Percentiles rank a stretch among this genome's conserved stretches.
These are phyloP conservation scores for Bruguiera hainesii DNA, from an alignment of 441 rosid genomes.

Conservation along the genomic window DNA sequence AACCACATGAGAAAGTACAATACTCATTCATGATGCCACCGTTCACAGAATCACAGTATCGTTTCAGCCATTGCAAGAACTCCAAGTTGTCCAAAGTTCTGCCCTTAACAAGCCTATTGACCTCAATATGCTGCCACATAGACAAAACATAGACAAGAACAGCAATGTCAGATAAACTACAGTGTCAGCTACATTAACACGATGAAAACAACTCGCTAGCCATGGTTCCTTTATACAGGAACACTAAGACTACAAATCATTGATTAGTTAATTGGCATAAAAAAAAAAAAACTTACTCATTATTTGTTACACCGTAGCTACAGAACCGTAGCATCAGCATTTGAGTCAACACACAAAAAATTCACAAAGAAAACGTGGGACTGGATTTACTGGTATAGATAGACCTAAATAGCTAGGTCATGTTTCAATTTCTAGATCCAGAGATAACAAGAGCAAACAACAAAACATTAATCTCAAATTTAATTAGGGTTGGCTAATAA, in stretches of 20 bases:
- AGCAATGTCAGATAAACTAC: constrained; percentile 5
- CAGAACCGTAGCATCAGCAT: not conserved
- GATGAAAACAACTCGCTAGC: not conserved
- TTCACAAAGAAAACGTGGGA: not conserved
- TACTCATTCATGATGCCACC: constrained; percentile 99
- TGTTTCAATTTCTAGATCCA: not conserved
- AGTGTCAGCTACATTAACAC: not conserved
- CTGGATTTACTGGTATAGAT: not conserved
- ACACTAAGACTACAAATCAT: not conserved
- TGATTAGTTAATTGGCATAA: constrained; percentile 5
- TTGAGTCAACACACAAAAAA: not conserved
- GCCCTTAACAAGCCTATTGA: constrained; percentile 89
- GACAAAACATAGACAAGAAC: constrained; percentile 14
- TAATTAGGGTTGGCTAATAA: not conserved
- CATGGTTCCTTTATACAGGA: not conserved
- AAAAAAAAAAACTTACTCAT: constrained; percentile 9
- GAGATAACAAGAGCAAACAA: not conserved
- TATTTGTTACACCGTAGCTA: not conserved
- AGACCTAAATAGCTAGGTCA: not conserved
- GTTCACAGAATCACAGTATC: constrained; percentile 92
- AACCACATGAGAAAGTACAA: constrained; percentile 14
- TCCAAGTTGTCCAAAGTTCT: constrained; percentile 97
- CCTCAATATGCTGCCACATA: constrained; percentile 79
- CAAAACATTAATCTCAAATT: not conserved
- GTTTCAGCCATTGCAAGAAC: constrained; percentile 95